Conservation (phyloP, 208 protist genomes). For the Leishmania aethiopica region DNA sequence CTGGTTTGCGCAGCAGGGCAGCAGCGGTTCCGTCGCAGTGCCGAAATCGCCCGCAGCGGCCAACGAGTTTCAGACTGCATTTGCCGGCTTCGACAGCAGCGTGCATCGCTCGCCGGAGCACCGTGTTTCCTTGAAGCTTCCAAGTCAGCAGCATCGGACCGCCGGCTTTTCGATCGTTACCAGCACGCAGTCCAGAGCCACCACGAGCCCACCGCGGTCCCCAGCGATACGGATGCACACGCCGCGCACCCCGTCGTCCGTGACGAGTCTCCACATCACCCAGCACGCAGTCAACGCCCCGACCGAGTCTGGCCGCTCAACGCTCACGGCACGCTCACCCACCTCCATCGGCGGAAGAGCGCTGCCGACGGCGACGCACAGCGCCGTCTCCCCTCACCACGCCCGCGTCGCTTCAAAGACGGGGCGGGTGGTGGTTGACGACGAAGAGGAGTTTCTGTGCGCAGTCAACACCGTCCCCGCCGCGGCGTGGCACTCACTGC, state of each 20-base stretch:
- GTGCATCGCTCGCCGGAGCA: background rate
- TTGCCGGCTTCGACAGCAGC: slow-evolving; percentile 22
- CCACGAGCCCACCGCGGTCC: background rate
- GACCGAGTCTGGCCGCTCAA: background rate
- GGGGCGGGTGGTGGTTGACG: slow-evolving; percentile 34
- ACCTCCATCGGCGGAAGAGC: background rate
- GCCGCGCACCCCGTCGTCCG: background rate
- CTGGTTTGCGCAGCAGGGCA: background rate
- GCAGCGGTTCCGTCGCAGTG: background rate
- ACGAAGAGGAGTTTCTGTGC: slow-evolving; percentile 34
- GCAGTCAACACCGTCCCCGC: slow-evolving; percentile 26
- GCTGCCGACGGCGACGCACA: background rate
- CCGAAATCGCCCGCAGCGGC: background rate
- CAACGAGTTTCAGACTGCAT: slow-evolving; percentile 17
- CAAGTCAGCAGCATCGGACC: background rate
- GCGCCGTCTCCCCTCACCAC: slow-evolving; percentile 8
- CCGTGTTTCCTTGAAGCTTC: background rate
- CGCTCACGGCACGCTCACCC: background rate
- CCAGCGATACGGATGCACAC: background rate
- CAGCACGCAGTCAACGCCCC: background rate
- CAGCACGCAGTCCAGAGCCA: background rate
- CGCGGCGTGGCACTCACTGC: background rate
- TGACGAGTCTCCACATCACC: background rate
- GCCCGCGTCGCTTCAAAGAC: slow-evolving; percentile 31
- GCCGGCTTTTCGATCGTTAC: background rate